Base-by-base conservation (phyloP, 257 asterid species). In the Plantago elongata region DNA sequence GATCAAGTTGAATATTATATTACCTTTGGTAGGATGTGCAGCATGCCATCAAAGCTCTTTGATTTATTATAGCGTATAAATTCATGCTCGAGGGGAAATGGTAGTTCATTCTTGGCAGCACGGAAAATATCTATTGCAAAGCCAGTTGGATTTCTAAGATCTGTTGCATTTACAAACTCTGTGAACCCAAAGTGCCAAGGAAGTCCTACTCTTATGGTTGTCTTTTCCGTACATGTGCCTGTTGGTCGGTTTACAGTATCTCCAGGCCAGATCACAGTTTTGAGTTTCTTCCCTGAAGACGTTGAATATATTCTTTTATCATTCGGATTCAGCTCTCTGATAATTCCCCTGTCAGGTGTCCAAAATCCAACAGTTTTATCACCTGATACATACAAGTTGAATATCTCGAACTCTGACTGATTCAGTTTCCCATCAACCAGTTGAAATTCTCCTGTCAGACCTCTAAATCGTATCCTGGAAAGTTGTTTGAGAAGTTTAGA, bases 221-320 rank as follows among this genome's bases (percentile, higher is more conserved):
- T 70, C 0, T 56, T 54, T 42, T 61, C 16, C 50, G 82, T 71
- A 54, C 74, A 63, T 11, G 72, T 52, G 48, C 79, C 82, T 63
- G 51, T 61, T 29, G 88, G 85, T 45, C n/a, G 56, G 4, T 12
- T 55, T 3, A 51, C n/a, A 18, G 83, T 65, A 78, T 74, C 80
- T 46, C 88, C 88, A 9, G 88, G 88, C 85, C 83, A 82, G 22
- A 74, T 16, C 15, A 76, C 63, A 1, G 45, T 66, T 64, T 72
- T 78, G 18, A 80, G 65, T 45, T 69, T 62, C 50, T 60, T 54
- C 1, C 17, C 37, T 22, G 73, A n/a, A n/a, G n/a, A 69, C 34
- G 66, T 51, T 57, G 83, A 74, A 54, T 73, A 67, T 8, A 10
- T 17, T 9, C 22, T 15, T 12, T 40, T 37, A 54, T 62, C 63